phyloP scores from a whole-genome alignment of 129 eudicot species.

The Chrysanthemum makinoi region DNA sequence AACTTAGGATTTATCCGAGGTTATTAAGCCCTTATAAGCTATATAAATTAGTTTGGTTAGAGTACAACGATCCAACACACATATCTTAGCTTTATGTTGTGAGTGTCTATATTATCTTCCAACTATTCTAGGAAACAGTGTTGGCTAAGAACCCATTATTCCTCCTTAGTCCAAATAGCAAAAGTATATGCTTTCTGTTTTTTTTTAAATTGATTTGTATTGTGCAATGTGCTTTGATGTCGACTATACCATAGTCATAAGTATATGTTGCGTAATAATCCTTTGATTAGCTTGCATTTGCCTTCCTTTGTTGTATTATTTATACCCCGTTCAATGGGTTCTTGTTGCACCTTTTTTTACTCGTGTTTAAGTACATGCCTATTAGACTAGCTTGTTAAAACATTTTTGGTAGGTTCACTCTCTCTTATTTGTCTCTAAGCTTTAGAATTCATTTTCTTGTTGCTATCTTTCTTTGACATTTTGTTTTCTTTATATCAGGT shows the following conservation, averaged over 20 bases:
- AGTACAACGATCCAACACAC: no score
- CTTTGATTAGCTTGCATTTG: no score
- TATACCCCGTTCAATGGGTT: slow-evolving; percentile 7
- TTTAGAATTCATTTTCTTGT: slow-evolving; percentile 6
- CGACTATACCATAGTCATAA: slow-evolving; percentile 4
- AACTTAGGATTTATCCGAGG: no score
- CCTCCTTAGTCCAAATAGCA: neutral
- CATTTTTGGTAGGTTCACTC: slow-evolving; percentile 4
- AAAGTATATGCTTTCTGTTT: neutral
- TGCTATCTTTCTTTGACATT: slow-evolving; percentile 1
- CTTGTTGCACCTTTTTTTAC: neutral
- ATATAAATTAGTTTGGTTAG: no score
- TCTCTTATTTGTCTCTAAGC: slow-evolving; percentile 6
- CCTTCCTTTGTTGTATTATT: neutral
- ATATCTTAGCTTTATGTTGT: neutral
- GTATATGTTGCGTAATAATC: neutral
- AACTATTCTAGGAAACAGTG: neutral
- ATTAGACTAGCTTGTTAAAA: slow-evolving; percentile 2
- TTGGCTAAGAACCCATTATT: neutral
- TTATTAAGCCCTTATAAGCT: no score
- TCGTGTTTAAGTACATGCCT: neutral
- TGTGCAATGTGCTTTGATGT: neutral
- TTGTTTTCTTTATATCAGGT: slow-evolving; percentile 41
- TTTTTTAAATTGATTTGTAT: neutral
- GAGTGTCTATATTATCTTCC: neutral